A percentile compares a stretch with the other conserved stretches of the same genome.
phyloP scores from a whole-genome alignment of 2,329 filamentous ascomycete species.

The Fusarium compactum region DNA sequence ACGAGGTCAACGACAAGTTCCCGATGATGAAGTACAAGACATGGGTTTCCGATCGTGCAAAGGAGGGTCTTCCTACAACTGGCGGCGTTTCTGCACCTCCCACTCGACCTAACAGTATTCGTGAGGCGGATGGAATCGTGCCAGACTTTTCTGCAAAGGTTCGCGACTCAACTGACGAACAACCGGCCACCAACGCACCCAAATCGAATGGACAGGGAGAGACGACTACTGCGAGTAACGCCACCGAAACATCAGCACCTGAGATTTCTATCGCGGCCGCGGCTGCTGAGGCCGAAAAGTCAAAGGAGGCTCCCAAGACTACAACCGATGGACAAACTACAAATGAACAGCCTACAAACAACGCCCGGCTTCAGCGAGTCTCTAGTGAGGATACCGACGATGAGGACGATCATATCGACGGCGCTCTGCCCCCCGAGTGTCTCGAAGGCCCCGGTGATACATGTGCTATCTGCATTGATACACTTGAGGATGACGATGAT shows the following conservation, averaged over 20 bases:
- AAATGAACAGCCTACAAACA: slow-evolving; percentile 40
- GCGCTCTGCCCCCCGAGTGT: slow-evolving; percentile 83
- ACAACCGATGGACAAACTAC: slow-evolving; percentile 45
- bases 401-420: slow-evolving; percentile 85
- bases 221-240: slow-evolving; percentile 23
- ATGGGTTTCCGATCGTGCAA: slow-evolving; percentile 87
- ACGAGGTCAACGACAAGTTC: slow-evolving; percentile 98
- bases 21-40: slow-evolving; percentile 96
- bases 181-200: slow-evolving; percentile 47
- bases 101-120: slow-evolving; percentile 80
- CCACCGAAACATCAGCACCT: slow-evolving; percentile 23
- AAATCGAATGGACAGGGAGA: slow-evolving; percentile 35
- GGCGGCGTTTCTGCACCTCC: slow-evolving; percentile 84
- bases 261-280: slow-evolving; percentile 36
- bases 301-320: slow-evolving; percentile 33
- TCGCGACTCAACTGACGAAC: slow-evolving; percentile 59
- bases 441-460: slow-evolving; percentile 87
- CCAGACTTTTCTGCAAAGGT: slow-evolving; percentile 60
- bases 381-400: slow-evolving; percentile 69
- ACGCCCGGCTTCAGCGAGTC: slow-evolving; percentile 54
- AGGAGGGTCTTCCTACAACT: slow-evolving; percentile 83
- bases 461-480: slow-evolving; percentile 96
- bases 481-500: slow-evolving; percentile 93
- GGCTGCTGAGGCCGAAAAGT: slow-evolving; percentile 38
- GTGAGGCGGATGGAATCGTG: slow-evolving; percentile 70